Base-by-base conservation (phyloP, 768 basidiomycete genomes). In the Amanita subjunquillea region DNA sequence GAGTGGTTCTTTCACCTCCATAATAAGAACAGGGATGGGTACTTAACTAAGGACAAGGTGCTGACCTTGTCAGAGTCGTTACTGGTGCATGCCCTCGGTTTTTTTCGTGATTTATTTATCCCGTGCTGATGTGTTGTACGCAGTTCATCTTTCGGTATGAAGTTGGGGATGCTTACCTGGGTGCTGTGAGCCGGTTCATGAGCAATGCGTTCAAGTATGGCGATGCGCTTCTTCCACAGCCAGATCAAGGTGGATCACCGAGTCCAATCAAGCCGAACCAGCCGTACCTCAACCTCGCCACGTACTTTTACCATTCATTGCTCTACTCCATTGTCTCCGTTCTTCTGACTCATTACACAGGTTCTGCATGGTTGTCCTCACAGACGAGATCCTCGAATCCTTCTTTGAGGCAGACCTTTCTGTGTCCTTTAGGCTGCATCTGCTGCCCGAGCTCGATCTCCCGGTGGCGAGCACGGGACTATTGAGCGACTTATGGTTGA, bases 141-240 rank as follows among this genome's bases (percentile, higher is more conserved):
- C 62, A 97, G 94, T 97, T 97, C 69, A 96, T 98, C 57, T 99
- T 99, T 80, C 85, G 96, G 12, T 91, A 84, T 66, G 96, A 99
- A 68, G 77, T 92, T 9, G 96, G 96, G 3, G 96, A 99, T 65
- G 89, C 91, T 3, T 99, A 95, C 63, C 76, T 99, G 22, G 96
- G 93, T 1, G 91, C 95, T 22, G 89, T 99, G 57, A 94, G 91
- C 58, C 85, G 92, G 39, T 95, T 97, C 65, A 94, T 98, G 85
- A 87, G 93, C 37, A 98, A 99, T 61, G 91, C 95, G 0, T 99
- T 97, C 60, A 96, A 99, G 63, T 97, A 94, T 54, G 96, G 93
- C 2, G 93, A 96, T 69, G 85, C 91, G 17, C 74, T 91, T n/a
- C 69, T 88, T 13, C 86, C 85, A 40, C 72, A 72, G 59, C 57